These are phyloP conservation scores for Geotrichum klebahnii DNA, from an alignment of 1,139 yeast species.

Conservation along the genomic window DNA sequence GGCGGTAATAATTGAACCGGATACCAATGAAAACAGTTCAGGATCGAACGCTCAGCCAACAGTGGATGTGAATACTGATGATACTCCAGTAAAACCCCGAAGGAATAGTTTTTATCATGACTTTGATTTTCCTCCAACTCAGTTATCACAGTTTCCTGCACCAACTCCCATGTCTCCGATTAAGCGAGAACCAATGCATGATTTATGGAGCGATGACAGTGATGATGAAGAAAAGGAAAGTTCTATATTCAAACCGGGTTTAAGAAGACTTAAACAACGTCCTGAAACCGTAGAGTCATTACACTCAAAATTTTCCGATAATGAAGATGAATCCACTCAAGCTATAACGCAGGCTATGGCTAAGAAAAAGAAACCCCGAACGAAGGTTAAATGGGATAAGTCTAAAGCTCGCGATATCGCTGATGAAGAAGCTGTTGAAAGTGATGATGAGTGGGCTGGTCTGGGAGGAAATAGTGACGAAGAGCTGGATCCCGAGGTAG, in stretches of 20 bases:
- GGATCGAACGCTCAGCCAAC: not conserved
- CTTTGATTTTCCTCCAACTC: slow-evolving; percentile 22
- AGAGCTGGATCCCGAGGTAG: slow-evolving; percentile 45
- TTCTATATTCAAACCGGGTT: not conserved
- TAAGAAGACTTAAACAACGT: slow-evolving; percentile 7
- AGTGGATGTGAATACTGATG: not conserved
- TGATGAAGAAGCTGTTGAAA: slow-evolving; percentile 90
- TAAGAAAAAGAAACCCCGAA: slow-evolving; percentile 10
- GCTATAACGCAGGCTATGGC: not conserved
- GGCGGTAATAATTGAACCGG: not conserved
- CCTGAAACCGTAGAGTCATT: not conserved
- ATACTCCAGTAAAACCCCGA: not conserved
- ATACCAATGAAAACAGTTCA: not conserved
- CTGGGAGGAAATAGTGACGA: slow-evolving; percentile 82
- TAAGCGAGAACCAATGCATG: not conserved
- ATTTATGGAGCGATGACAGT: slow-evolving; percentile 2
- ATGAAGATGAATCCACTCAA: slow-evolving; percentile 1
- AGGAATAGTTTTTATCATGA: not conserved
- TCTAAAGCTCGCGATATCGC: slow-evolving; percentile 57
- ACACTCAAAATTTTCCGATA: not conserved
- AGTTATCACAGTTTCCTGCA: slow-evolving; percentile 24
- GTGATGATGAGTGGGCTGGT: slow-evolving; percentile 95
- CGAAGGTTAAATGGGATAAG: not conserved
- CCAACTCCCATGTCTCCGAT: slow-evolving; percentile 19
- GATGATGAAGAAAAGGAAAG: slow-evolving; percentile 5